Conservation (phyloP, 148 eudicot genomes). For the Rheum nobile region DNA sequence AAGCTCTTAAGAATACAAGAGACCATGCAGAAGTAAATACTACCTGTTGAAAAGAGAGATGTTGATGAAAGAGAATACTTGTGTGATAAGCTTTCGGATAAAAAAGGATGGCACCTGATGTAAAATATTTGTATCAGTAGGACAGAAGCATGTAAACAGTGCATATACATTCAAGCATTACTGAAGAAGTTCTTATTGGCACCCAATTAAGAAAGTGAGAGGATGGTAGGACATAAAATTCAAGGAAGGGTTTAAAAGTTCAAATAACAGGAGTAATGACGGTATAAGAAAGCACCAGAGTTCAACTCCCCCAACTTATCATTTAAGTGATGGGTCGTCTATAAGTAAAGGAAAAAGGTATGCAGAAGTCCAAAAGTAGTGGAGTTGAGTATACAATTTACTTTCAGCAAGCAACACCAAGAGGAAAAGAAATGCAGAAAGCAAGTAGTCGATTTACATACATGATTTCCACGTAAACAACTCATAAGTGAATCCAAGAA, state of each 20-base stretch:
- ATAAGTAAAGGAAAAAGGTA: neutral
- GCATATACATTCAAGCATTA: neutral
- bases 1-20: neutral
- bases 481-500: slow-evolving; percentile 89
- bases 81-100: slow-evolving; percentile 88
- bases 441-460: slow-evolving; percentile 16
- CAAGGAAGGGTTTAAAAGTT: neutral
- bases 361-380: no score
- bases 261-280: neutral
- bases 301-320: neutral
- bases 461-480: slow-evolving; percentile 71
- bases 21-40: neutral
- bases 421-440: neutral
- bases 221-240: neutral
- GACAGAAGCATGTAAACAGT: neutral
- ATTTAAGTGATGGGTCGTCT: neutral
- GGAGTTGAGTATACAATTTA: no score
- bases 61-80: slow-evolving; percentile 96
- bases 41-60: slow-evolving; percentile 93
- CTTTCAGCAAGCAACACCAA: neutral
- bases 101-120: slow-evolving; percentile 90
- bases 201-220: neutral
- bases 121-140: slow-evolving; percentile 14
- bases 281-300: neutral
- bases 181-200: neutral